These are phyloP conservation scores for Xylogone sp. DNA, from an alignment of 2,329 filamentous ascomycete species.

Conservation along the genomic window DNA sequence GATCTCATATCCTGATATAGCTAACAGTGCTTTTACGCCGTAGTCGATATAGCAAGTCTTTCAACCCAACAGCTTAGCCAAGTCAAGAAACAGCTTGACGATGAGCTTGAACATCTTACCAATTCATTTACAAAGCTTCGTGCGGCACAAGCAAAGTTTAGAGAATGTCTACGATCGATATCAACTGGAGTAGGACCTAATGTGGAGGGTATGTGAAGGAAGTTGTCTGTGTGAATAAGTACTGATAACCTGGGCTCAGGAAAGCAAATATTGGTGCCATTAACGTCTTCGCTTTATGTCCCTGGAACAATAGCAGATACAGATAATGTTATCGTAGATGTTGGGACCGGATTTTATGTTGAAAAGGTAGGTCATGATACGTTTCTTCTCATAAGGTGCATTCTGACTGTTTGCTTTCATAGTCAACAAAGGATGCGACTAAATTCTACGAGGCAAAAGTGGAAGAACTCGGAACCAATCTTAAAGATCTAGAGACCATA, in stretches of 20 bases:
- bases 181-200: slow-evolving; percentile 47
- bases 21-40: too few species aligned
- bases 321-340: slow-evolving; percentile 80
- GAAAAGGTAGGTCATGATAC: slow-evolving; percentile 63
- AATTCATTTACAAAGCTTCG: slow-evolving; percentile 86
- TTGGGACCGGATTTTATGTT: slow-evolving; percentile 91
- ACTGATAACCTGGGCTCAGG: slow-evolving; percentile 12
- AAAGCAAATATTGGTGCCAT: slow-evolving; percentile 76
- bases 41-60: slow-evolving; percentile 71
- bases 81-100: slow-evolving; percentile 93
- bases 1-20: too few species aligned
- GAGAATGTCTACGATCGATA: slow-evolving; percentile 81
- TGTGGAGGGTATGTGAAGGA: slow-evolving; percentile 32
- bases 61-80: slow-evolving; percentile 80
- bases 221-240: neutral
- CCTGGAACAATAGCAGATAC: slow-evolving; percentile 73
- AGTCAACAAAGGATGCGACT: slow-evolving; percentile 55
- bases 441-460: slow-evolving; percentile 68
- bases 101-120: slow-evolving; percentile 92
- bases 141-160: slow-evolving; percentile 86
- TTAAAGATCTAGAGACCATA: slow-evolving; percentile 65
- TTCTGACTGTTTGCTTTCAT: slow-evolving; percentile 5
- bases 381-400: neutral
- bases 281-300: slow-evolving; percentile 94
- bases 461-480: slow-evolving; percentile 59